phyloP scores from a whole-genome alignment of 352 stramenopile species.

The Phytophthora kernoviae region DNA sequence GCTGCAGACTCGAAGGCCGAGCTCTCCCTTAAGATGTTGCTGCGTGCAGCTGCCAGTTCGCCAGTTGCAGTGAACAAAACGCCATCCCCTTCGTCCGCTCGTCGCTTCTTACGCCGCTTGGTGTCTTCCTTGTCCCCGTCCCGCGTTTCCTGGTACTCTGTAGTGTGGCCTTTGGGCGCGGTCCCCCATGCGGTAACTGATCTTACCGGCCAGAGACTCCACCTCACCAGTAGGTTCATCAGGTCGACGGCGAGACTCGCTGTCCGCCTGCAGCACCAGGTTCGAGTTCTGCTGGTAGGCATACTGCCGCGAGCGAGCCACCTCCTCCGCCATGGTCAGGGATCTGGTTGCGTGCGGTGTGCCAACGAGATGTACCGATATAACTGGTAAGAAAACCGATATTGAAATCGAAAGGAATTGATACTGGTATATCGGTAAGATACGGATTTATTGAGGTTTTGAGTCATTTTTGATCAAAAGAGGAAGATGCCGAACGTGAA shows the following conservation, averaged over 20 bases:
- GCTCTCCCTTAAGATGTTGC: slow-evolving; percentile 78
- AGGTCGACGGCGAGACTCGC: slow-evolving; percentile 73
- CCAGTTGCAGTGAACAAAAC: slow-evolving; percentile 62
- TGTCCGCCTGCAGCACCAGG: slow-evolving; percentile 93
- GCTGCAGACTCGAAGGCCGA: slow-evolving; percentile 73
- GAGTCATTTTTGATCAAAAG: slow-evolving; percentile 9
- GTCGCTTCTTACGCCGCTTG: slow-evolving; percentile 68
- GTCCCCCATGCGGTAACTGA: slow-evolving; percentile 87
- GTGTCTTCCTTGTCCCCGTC: slow-evolving; percentile 46
- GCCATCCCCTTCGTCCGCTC: slow-evolving; percentile 39
- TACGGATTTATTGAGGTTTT: background rate
- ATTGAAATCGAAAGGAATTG: background rate
- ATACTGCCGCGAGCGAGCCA: slow-evolving; percentile 90
- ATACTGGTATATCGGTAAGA: background rate
- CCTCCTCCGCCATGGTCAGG: slow-evolving; percentile 85
- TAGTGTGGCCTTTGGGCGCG: slow-evolving; percentile 69
- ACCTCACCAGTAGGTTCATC: slow-evolving; percentile 90
- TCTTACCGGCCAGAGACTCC: slow-evolving; percentile 79
- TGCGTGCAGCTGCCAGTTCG: slow-evolving; percentile 41
- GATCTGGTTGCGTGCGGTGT: background rate
- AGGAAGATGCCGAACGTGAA: slow-evolving; percentile 52
- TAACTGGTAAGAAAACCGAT: too few species aligned
- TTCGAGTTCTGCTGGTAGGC: slow-evolving; percentile 95
- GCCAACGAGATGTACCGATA: background rate
- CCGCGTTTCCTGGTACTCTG: slow-evolving; percentile 41